Evolutionary conservation across 192 early-diverging fungal genomes (phyloP), one percentile per base, ranked within the genome.

Genomic region (Cetraspora pellucida): DNA sequence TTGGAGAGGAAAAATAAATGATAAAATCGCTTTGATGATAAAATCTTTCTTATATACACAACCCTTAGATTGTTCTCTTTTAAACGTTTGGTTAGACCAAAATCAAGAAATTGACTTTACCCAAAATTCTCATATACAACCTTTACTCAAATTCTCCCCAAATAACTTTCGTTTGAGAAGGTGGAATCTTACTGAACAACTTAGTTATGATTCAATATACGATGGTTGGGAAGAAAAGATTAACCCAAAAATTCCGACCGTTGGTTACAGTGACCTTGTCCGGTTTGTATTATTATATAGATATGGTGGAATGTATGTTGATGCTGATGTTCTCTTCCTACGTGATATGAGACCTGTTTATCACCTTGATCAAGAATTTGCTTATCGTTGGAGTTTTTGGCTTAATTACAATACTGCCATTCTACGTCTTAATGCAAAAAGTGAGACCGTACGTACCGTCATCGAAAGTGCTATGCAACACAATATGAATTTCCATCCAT

Each of bases 301-400:
- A 44, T 74, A 82, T 17, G 81, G 81, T 5, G 81, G 81, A 23
- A 80, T 82, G 14, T 82, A 82, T 47, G 46, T 82, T 6, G 81
- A 82, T 43, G 81, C 78, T 6, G 81, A 82, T 49, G 81, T 82
- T 3, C 23, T 82, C 10, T 47, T 82, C 23, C 64, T 82, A 23
- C 75, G 61, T 59, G 81, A 82, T 50, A 78, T 82, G 72, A 71
- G 78, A 7, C 81, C 78, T 0, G 78, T 82, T 57, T 80, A 72
- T 50, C 68, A 82, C 16, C 45, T 78, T 14, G 74, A 77, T 23
- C 19, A 72, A 10, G 78, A 82, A 52, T 82, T 82, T 75, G 75
- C 81, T 17, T 82, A 82, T 70, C 76, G 80, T 47, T 82, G 81
- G 78, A 82, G 81, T 30, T 71, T 72, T 30, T 80, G 76, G 2